Conservation (phyloP, 345 rosid genomes). For the Pugionium dolabratum region DNA sequence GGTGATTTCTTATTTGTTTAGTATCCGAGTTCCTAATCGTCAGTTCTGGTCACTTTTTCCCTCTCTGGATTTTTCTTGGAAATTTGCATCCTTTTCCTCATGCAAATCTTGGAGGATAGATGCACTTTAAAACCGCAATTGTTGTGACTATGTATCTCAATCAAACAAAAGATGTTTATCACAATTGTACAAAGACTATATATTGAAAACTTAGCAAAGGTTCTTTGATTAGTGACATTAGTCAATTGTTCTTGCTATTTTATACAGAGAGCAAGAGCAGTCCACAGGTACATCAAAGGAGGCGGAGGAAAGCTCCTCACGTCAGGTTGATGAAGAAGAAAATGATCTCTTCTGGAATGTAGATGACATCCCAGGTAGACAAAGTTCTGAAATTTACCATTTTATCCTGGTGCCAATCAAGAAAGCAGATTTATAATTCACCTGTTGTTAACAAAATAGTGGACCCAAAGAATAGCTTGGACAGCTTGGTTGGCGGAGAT, state of each 20-base stretch:
- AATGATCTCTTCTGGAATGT: slow-evolving; percentile 73
- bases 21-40: background rate
- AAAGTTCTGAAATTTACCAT: slow-evolving; percentile 10
- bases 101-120: background rate
- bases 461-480: slow-evolving; percentile 74
- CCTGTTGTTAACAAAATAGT: slow-evolving; percentile 47
- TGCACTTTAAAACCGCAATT: background rate
- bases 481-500: slow-evolving; percentile 59
- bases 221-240: slow-evolving; percentile 7
- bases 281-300: slow-evolving; percentile 46
- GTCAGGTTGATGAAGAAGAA: slow-evolving; percentile 53
- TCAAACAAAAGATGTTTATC: background rate
- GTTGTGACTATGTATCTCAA: background rate
- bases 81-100: background rate
- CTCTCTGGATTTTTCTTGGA: slow-evolving; percentile 4
- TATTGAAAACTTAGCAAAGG: background rate
- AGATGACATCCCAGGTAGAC: slow-evolving; percentile 75
- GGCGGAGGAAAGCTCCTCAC: slow-evolving; percentile 47
- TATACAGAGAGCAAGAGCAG: slow-evolving; percentile 66
- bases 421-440: slow-evolving; percentile 6
- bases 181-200: background rate
- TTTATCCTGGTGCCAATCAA: slow-evolving; percentile 9
- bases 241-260: slow-evolving; percentile 4
- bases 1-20: background rate
- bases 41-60: background rate